These are phyloP conservation scores for Cryoendolithus antarcticus DNA, from an alignment of 2,329 filamentous ascomycete genomes.

Conservation along the genomic window DNA sequence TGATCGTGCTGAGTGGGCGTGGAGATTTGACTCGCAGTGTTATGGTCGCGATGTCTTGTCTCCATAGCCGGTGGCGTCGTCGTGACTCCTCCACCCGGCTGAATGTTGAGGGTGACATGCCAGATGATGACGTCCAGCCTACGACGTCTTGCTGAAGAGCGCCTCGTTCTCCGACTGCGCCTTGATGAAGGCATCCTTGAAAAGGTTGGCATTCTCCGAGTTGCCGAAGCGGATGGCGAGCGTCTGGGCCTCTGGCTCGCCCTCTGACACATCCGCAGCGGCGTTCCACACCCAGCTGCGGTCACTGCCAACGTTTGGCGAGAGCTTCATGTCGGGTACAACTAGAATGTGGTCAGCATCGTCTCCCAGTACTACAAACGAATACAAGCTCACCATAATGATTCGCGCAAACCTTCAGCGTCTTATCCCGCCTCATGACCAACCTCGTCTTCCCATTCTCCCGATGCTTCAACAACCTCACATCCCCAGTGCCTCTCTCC, in stretches of 20 bases:
- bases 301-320: slow-evolving; percentile 94
- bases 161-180: slow-evolving; percentile 92
- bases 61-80: too few species aligned
- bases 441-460: slow-evolving; percentile 95
- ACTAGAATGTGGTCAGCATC: slow-evolving; percentile 41
- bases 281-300: slow-evolving; percentile 99
- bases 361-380: neutral
- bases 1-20: too few species aligned
- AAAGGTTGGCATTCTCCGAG: slow-evolving; percentile 90
- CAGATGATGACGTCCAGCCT: neutral
- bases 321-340: slow-evolving; percentile 97
- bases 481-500: slow-evolving; percentile 94
- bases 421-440: slow-evolving; percentile 99
- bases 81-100: too few species aligned
- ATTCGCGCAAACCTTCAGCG: slow-evolving; percentile 99
- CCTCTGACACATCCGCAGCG: slow-evolving; percentile 93
- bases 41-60: too few species aligned
- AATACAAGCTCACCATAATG: slow-evolving; percentile 69
- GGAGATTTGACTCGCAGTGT: too few species aligned
- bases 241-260: slow-evolving; percentile 89
- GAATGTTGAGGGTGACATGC: too few species aligned
- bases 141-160: slow-evolving; percentile 46
- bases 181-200: slow-evolving; percentile 96
- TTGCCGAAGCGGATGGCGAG: slow-evolving; percentile 97
- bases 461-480: slow-evolving; percentile 94